Evolutionary conservation across 257 asterid genomes (phyloP).

Genomic region (Solanum acaule): DNA sequence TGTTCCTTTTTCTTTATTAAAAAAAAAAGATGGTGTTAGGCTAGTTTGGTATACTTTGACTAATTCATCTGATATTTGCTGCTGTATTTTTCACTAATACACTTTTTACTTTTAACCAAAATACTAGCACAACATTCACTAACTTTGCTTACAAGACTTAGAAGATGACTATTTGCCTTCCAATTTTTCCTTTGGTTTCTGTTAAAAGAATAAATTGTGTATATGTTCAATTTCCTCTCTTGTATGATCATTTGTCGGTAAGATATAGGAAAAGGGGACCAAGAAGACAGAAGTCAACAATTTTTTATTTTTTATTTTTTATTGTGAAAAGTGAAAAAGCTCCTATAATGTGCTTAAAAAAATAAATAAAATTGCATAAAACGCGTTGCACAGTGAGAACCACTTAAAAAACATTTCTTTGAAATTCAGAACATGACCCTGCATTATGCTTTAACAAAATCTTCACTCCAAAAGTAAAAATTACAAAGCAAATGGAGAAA

Average conservation of each 20-base stretch:
- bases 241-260: neutral
- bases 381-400: neutral
- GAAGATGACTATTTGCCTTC: neutral
- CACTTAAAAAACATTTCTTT: neutral
- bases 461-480: neutral
- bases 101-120: neutral
- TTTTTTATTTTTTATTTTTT: neutral
- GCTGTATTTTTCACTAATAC: neutral
- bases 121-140: neutral
- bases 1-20: neutral
- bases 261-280: neutral
- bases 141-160: neutral
- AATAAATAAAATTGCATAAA: neutral
- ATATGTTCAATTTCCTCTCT: neutral
- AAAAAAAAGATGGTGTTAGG: neutral
- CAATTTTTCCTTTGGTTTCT: neutral
- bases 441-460: neutral
- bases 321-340: neutral
- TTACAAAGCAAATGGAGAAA: neutral
- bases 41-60: neutral
- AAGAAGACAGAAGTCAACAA: neutral
- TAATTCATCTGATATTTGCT: neutral
- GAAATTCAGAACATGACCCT: neutral
- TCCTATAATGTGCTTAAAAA: neutral
- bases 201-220: neutral